phyloP scores from a whole-genome alignment of 805 yeast species.

The Wickerhamomyces queroliae region DNA sequence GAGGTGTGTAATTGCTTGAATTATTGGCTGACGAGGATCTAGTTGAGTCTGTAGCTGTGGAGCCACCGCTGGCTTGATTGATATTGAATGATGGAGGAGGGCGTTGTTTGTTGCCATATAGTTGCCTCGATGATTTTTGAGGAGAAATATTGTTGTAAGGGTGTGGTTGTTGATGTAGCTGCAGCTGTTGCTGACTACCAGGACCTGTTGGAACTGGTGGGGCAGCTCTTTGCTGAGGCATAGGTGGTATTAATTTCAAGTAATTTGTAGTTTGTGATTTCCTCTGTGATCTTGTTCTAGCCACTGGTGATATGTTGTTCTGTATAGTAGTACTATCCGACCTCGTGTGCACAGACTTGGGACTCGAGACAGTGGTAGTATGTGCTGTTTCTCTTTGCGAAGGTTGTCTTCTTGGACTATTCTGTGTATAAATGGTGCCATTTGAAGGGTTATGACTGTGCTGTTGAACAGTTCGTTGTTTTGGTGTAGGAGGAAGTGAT shows the following conservation, averaged over 20 bases:
- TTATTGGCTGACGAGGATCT: background rate
- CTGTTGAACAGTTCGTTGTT: background rate
- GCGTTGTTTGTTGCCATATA: conserved; percentile 5
- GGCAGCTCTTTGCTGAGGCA: no score
- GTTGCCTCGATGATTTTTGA: no score
- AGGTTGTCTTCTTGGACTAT: background rate
- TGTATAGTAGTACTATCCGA: conserved; percentile 2
- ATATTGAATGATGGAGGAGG: conserved; percentile 1
- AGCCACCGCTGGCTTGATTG: no score
- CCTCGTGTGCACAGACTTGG: conserved; percentile 6
- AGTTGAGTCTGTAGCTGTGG: conserved; percentile 6
- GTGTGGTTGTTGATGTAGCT: conserved; percentile 8
- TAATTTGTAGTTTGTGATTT: conserved; percentile 13
- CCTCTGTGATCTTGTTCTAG: conserved; percentile 1
- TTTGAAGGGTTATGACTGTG: background rate
- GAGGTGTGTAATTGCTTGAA: conserved; percentile 3
- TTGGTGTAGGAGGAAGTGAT: background rate
- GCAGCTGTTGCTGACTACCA: background rate
- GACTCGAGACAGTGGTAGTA: background rate
- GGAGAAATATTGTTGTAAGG: conserved; percentile 4
- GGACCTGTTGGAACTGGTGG: background rate
- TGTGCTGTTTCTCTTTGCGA: background rate
- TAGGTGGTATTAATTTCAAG: conserved; percentile 23
- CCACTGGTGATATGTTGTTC: background rate
- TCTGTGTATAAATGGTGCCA: background rate